These are phyloP conservation scores for Ustilago lituana DNA, from an alignment of 1,284 basidiomycete genomes.

Conservation along the genomic window DNA sequence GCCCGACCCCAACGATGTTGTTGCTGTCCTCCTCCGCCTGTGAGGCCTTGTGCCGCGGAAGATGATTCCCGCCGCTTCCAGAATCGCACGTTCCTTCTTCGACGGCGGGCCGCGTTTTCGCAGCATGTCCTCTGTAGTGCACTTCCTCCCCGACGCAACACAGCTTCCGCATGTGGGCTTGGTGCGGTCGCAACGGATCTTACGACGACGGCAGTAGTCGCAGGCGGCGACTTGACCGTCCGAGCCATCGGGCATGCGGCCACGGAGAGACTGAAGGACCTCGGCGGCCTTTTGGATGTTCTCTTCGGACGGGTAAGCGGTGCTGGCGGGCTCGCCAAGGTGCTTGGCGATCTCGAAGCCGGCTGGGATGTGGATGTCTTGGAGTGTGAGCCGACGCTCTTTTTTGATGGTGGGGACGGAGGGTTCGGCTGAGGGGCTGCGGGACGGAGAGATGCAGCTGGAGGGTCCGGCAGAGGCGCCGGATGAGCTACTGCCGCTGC, in stretches of 20 bases:
- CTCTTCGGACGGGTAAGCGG: slow-evolving; percentile 41
- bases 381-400: slow-evolving; percentile 32
- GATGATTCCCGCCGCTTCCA: slow-evolving; percentile 49
- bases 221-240: slow-evolving; percentile 49
- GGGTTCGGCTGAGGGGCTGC: slow-evolving; percentile 22
- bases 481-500: slow-evolving; percentile 33
- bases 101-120: slow-evolving; percentile 50
- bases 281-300: slow-evolving; percentile 45
- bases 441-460: slow-evolving; percentile 28
- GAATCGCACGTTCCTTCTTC: slow-evolving; percentile 47
- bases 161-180: slow-evolving; percentile 54
- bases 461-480: slow-evolving; percentile 23
- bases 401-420: slow-evolving; percentile 3
- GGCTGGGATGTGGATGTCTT: slow-evolving; percentile 48
- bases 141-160: slow-evolving; percentile 26
- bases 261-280: slow-evolving; percentile 39
- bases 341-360: slow-evolving; percentile 46
- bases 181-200: slow-evolving; percentile 48
- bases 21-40: slow-evolving; percentile 38
- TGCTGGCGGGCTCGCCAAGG: slow-evolving; percentile 18
- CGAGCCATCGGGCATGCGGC: slow-evolving; percentile 44
- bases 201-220: slow-evolving; percentile 47
- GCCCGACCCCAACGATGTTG: slow-evolving; percentile 37
- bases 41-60: slow-evolving; percentile 48
- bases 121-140: slow-evolving; percentile 53